A percentile compares a stretch with the other conserved stretches of the same genome.
Evolutionary conservation across 2,329 filamentous ascomycete genomes (phyloP).

Genomic region (Fusarium nurragi): DNA sequence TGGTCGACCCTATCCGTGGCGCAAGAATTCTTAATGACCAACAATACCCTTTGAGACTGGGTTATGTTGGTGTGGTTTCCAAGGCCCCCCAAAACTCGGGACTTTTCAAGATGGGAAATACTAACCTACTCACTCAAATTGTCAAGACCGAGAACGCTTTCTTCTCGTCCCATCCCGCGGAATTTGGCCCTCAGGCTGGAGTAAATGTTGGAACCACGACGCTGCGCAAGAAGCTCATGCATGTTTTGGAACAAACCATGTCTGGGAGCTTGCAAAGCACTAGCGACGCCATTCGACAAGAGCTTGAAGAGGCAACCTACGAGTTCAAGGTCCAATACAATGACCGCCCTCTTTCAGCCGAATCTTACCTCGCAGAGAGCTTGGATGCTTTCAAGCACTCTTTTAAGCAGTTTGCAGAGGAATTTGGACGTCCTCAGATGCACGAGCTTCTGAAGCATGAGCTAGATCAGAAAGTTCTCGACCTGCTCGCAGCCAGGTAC

Average conservation of each 20-base stretch:
- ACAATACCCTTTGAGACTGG: slow-evolving; percentile 93
- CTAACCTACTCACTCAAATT: slow-evolving; percentile 83
- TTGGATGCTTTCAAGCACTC: slow-evolving; percentile 97
- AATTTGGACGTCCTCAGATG: slow-evolving; percentile 90
- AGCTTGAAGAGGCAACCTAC: slow-evolving; percentile 95
- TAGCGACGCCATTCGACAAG: slow-evolving; percentile 90
- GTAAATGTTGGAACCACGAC: slow-evolving; percentile 85
- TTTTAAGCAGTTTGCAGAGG: slow-evolving; percentile 92
- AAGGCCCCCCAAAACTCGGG: slow-evolving; percentile 75
- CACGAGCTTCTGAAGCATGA: slow-evolving; percentile 89
- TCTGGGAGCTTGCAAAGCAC: slow-evolving; percentile 89
- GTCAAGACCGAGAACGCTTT: slow-evolving; percentile 87
- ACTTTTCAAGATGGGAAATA: slow-evolving; percentile 84
- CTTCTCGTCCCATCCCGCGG: slow-evolving; percentile 82
- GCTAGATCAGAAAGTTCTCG: slow-evolving; percentile 92
- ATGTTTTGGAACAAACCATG: slow-evolving; percentile 97
- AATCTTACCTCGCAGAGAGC: slow-evolving; percentile 95
- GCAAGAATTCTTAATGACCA: slow-evolving; percentile 82
- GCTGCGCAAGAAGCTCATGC: slow-evolving; percentile 94
- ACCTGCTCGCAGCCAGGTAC: slow-evolving; percentile 90
- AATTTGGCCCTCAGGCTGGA: slow-evolving; percentile 79
- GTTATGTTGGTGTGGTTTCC: slow-evolving; percentile 95
- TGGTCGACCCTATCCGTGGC: slow-evolving; percentile 86
- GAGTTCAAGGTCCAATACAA: slow-evolving; percentile 99
- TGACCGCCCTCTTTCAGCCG: slow-evolving; percentile 90